Base-by-base conservation (phyloP, 139 green algal species). In the Pedinophyceae sp. region DNA sequence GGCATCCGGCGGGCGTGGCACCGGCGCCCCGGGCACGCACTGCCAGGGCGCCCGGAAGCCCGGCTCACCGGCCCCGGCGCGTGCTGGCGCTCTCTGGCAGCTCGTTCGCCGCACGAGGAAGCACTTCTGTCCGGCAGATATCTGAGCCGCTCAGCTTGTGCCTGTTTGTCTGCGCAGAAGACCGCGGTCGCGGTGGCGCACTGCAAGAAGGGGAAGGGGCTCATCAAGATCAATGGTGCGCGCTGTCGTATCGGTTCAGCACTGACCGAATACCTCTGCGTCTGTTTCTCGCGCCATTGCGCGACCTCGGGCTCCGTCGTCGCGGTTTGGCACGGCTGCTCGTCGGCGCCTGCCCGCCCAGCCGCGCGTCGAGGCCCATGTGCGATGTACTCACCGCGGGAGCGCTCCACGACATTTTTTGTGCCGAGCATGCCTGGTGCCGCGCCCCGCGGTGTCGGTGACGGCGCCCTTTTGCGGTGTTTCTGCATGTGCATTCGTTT, bases 161-260 rank as follows among this genome's bases (percentile, higher is more conserved):
- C 46, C 34, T 0, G 23, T 13, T 66, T 38, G 1, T n/a, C 3
- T 25, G 15, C 68, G 76, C 81, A 96, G 89, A 97, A 97, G 72
- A 93, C 80, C 59, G 82, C 89, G 23, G 89, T 97, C 30, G 89
- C 89, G 17, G 88, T 97, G 27, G 91, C 89, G 22, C 81, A 91
- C 59, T 81, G 77, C 66, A 96, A 96, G 78, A 29, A 30, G 48
- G 89, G 89, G 30, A 87, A 77, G 59, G 89, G 89, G 47, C 70
- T 96, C 34, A 67, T 98, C 43, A 93, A 94, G 68, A 76, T 96
- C 27, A 97, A 97, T 66, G 90, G 89, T 93, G 53, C 49, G 69
- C 38, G 17, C n/a, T 39, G 1, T 4, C 48, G 18, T 53, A 17
- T 27, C 15, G 17, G 22, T 28, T 38, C 16, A 30, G 60, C 34